A percentile compares a stretch with the other conserved stretches of the same genome.
Conservation (phyloP, 1,139 yeast species). For the Tardiomyces digboiensis region DNA sequence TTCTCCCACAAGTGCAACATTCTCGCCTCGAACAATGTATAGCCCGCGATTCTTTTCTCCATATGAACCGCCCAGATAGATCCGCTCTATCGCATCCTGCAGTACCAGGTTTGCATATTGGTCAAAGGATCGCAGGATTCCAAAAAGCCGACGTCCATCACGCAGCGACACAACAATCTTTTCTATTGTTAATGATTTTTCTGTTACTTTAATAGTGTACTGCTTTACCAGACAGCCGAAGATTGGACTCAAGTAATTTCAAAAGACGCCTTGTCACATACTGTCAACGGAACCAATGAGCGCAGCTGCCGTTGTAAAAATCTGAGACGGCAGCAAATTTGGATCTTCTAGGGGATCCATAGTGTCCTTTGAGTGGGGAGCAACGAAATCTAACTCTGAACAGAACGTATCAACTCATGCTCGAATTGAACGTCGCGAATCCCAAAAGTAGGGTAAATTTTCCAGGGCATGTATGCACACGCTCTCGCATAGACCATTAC, state of each 20-base stretch:
- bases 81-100: constrained; percentile 85
- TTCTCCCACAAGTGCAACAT: constrained; percentile 94
- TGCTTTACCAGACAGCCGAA: neutral
- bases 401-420: no score
- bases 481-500: no score
- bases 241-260: neutral
- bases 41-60: constrained; percentile 76
- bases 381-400: no score
- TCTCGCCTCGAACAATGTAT: constrained; percentile 91
- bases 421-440: no score
- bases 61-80: constrained; percentile 53
- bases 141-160: constrained; percentile 85
- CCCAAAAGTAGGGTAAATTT: no score
- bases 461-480: no score
- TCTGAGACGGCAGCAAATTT: constrained; percentile 39
- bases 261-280: constrained; percentile 20
- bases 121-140: constrained; percentile 90
- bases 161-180: constrained; percentile 77
- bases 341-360: constrained; percentile 23
- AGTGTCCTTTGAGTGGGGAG: no score
- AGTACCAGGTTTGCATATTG: constrained; percentile 89
- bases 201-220: neutral
- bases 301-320: constrained; percentile 96
- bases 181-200: constrained; percentile 21
- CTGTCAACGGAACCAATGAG: constrained; percentile 91